Percentiles rank a stretch among this genome's conserved stretches.
These are phyloP conservation scores for Cyberlindnera mycetangii DNA, from an alignment of 805 yeast genomes.

Conservation along the genomic window DNA sequence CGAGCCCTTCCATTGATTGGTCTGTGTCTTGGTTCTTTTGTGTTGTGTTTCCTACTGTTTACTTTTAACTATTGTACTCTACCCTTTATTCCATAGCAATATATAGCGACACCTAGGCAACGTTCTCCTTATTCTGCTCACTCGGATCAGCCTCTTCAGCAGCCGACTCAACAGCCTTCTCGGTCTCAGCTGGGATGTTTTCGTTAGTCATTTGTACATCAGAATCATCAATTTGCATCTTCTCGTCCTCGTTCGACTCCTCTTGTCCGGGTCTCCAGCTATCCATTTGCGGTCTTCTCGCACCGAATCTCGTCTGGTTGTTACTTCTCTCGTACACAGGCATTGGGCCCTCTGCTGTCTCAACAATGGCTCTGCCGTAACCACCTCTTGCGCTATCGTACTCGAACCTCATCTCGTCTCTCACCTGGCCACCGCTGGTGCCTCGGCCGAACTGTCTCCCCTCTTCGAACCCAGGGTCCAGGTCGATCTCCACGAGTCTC, in stretches of 20 bases:
- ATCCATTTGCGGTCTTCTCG: conserved; percentile 28
- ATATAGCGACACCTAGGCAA: neutral
- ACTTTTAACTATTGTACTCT: no score
- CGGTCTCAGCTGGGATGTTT: neutral
- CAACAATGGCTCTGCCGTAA: conserved; percentile 28
- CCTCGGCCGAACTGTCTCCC: conserved; percentile 98
- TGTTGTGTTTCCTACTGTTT: no score
- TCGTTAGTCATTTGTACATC: neutral
- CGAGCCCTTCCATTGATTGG: no score
- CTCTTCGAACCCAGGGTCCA: conserved; percentile 94
- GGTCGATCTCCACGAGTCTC: conserved; percentile 74
- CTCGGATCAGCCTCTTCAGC: neutral
- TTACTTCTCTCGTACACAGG: conserved; percentile 8
- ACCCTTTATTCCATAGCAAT: no score
- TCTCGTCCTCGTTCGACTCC: conserved; percentile 5
- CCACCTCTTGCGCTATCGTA: conserved; percentile 49
- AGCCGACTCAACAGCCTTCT: neutral
- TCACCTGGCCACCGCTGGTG: conserved; percentile 84
- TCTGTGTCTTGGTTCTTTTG: no score
- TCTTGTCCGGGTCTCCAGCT: conserved; percentile 22
- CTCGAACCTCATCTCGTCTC: conserved; percentile 59
- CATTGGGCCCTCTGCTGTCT: conserved; percentile 4
- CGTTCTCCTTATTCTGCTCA: conserved; percentile 2
- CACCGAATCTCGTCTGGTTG: conserved; percentile 30
- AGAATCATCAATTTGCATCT: neutral